Conservation (phyloP, 169 alveolate species). For the Plasmodium cynomolgi region DNA sequence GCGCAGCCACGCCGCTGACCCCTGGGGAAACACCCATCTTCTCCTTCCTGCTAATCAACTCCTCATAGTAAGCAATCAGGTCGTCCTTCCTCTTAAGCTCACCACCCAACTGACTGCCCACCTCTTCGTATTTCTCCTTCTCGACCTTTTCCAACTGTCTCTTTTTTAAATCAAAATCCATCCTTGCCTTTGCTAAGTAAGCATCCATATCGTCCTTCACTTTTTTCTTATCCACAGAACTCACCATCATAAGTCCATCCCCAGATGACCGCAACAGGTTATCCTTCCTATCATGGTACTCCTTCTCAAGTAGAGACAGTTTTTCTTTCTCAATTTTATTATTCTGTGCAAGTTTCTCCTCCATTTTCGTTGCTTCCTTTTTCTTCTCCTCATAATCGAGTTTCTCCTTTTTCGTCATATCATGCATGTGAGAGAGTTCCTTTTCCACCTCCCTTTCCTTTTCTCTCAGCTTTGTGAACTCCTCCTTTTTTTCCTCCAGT, state of each 20-base stretch:
- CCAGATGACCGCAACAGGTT: not conserved
- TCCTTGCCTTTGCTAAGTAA: slow-evolving; percentile 12
- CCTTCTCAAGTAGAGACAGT: slow-evolving; percentile 68
- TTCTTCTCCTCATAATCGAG: not conserved
- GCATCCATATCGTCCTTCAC: slow-evolving; percentile 43
- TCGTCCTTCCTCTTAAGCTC: slow-evolving; percentile 45
- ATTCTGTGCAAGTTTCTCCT: not conserved
- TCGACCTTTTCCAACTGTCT: slow-evolving; percentile 21
- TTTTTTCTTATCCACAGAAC: slow-evolving; percentile 45
- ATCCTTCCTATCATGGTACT: slow-evolving; percentile 37
- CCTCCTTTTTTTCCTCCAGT: slow-evolving; percentile 4
- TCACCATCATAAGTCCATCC: not conserved
- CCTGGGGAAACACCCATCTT: not conserved
- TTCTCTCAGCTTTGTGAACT: not conserved
- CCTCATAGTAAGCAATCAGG: slow-evolving; percentile 43
- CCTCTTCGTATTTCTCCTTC: slow-evolving; percentile 17
- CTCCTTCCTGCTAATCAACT: slow-evolving; percentile 17
- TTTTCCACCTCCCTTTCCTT: not conserved
- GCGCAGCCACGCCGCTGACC: not conserved
- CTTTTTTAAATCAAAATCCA: slow-evolving; percentile 53
- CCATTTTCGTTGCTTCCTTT: not conserved
- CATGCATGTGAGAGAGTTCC: not conserved
- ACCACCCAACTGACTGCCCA: slow-evolving; percentile 14
- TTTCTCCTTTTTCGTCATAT: not conserved
- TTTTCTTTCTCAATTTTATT: not conserved